Conservation (phyloP, 345 rosid species). For the Bretschneidera sinensis region DNA sequence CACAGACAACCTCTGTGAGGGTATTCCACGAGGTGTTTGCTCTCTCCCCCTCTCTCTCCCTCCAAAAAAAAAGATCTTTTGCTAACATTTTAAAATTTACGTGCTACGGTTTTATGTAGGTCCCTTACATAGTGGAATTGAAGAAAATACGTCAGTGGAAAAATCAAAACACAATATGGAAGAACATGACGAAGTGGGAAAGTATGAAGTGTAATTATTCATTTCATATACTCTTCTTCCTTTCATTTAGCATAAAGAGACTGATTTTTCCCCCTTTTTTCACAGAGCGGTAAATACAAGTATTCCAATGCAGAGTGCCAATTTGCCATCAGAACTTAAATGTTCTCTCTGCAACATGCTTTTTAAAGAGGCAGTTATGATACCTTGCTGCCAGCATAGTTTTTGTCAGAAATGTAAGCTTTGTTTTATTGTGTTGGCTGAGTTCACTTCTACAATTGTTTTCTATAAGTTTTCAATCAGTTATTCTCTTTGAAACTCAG, state of each 20-base stretch:
- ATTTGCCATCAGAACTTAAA: constrained; percentile 39
- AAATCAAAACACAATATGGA: constrained; percentile 20
- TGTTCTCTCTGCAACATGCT: constrained; percentile 36
- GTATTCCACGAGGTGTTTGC: constrained; percentile 21
- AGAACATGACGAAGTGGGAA: constrained; percentile 16
- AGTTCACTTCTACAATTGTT: background rate
- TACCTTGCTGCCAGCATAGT: constrained; percentile 58
- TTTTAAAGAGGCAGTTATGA: constrained; percentile 52
- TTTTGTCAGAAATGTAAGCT: constrained; percentile 51
- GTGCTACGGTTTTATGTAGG: constrained; percentile 14
- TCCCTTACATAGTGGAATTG: background rate
- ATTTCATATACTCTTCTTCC: no score
- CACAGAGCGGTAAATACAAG: constrained; percentile 16
- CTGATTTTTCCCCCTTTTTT: constrained; percentile 2
- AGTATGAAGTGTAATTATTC: no score
- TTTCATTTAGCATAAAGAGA: no score
- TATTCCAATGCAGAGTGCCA: constrained; percentile 16
- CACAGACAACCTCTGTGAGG: constrained; percentile 23
- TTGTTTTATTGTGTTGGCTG: background rate
- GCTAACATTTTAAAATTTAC: background rate
- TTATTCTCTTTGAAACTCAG: no score
- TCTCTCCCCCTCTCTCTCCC: no score
- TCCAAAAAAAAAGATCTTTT: background rate
- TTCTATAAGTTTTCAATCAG: background rate
- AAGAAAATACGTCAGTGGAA: constrained; percentile 8